Evolutionary conservation across 2,329 filamentous ascomycete species (phyloP).

Genomic region (Phialophora expanda): DNA sequence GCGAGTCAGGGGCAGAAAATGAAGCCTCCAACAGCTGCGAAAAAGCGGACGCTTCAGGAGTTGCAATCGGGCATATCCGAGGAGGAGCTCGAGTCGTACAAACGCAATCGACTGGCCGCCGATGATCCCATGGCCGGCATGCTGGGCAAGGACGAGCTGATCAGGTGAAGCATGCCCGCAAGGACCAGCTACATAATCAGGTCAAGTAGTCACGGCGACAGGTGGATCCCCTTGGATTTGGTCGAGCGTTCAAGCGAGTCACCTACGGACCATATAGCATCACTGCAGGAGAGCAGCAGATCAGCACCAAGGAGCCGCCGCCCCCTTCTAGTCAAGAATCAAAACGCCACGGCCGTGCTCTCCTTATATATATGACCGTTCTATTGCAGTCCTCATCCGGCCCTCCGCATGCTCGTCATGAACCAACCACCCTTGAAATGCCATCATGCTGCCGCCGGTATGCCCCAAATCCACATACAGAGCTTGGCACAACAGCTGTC

Average conservation of each 20-base stretch:
- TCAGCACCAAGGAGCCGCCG: not conserved
- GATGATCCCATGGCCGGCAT: conserved; percentile 84
- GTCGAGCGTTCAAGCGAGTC: too few species aligned
- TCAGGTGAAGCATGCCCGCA: conserved; percentile 12
- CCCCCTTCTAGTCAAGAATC: not conserved
- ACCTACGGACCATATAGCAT: too few species aligned
- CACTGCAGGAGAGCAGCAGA: too few species aligned
- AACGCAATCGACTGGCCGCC: conserved; percentile 72
- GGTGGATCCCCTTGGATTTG: too few species aligned
- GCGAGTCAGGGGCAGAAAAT: conserved; percentile 26
- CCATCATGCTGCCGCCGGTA: not conserved
- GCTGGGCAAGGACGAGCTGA: conserved; percentile 33
- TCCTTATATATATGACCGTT: not conserved
- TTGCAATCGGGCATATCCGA: conserved; percentile 79
- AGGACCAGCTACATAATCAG: too few species aligned
- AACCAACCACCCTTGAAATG: not conserved
- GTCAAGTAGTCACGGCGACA: too few species aligned
- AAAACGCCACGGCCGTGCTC: not conserved
- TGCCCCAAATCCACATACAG: not conserved
- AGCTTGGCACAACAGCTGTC: conserved; percentile 7
- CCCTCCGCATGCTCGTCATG: not conserved
- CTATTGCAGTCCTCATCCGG: not conserved
- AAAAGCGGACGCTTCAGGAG: conserved; percentile 78
- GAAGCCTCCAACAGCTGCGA: conserved; percentile 46
- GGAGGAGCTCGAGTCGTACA: conserved; percentile 84